A percentile compares a stretch with the other conserved stretches of the same genome.
Evolutionary conservation across 176 grass and related monocot genomes (phyloP).

Genomic region (Pontederia paniculata): DNA sequence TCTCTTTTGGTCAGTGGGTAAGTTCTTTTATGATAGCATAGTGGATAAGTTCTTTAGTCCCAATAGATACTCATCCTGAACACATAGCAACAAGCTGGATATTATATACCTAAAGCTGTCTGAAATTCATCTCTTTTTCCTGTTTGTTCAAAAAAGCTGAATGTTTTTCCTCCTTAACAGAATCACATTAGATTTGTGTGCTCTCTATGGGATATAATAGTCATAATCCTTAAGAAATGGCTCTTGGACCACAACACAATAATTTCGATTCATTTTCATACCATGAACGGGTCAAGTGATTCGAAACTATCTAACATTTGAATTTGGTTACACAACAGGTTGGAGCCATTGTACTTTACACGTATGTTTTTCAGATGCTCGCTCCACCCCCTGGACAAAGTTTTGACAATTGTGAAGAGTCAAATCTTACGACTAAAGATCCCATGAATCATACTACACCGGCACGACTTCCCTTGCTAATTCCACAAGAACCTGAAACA

Average conservation of each 20-base stretch:
- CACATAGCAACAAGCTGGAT: too few relatives aligned
- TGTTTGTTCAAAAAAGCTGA: too few relatives aligned
- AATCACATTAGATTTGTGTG: too few relatives aligned
- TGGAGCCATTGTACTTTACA: constrained; percentile 96
- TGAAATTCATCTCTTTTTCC: too few relatives aligned
- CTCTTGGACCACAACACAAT: too few relatives aligned
- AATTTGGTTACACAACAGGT: constrained; percentile 40
- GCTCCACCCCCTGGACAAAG: constrained; percentile 67
- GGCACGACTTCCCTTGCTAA: constrained; percentile 30
- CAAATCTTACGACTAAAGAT: constrained; percentile 29
- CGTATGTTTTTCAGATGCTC: constrained; percentile 99
- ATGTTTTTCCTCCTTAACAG: too few relatives aligned
- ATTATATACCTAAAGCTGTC: too few relatives aligned
- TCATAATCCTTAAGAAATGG: too few relatives aligned
- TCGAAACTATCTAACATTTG: constrained; percentile 14
- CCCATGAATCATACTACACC: constrained; percentile 9
- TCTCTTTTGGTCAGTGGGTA: constrained; percentile 99
- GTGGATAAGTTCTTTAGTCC: background rate
- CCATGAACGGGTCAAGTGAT: background rate
- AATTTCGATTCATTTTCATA: constrained; percentile 1
- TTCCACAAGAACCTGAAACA: constrained; percentile 16
- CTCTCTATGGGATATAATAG: too few relatives aligned
- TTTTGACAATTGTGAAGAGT: constrained; percentile 59
- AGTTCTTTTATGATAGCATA: too few relatives aligned
- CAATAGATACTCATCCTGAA: background rate